Base-by-base conservation (phyloP, 2,329 filamentous ascomycete genomes). In the Hyphodiscus sp. region DNA sequence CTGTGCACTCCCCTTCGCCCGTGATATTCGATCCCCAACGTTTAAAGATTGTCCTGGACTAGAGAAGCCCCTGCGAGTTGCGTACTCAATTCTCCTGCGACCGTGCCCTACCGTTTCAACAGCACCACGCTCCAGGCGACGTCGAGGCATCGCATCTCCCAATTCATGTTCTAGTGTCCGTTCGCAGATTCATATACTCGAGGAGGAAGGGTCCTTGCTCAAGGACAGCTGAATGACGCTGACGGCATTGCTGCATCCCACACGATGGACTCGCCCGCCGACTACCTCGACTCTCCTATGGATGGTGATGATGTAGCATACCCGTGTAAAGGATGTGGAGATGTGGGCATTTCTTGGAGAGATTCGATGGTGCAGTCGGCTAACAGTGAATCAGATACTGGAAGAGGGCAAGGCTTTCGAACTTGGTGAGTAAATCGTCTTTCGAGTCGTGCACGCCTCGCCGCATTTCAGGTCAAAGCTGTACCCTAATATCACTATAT, bases 381-480 rank as follows among this genome's bases (percentile, higher is more conserved):
- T 66, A 57, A 65, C 51, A n/a, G 33, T 57, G 50, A 49, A 55
- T 59, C 47, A 96, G 91, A 96, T 97, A 62, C 81, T 99, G 19
- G 94, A 99, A 73, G 94, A 99, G 78, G 94, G 94, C 65, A 97
- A 97, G 73, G 94, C 94, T 50, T 99, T 96, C 67, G 94, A 99
- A 75, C 80, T 99, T 66, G 91, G 92, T 97, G 75, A 68, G 80
- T 74, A 59, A 45, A 43, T 29, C 42, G 46, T 33, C 44, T 47
- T 45, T 23, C 16, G 20, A 42, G 43, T 46, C 42, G 11, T 20
- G 18, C 6, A 45, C 20, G 11, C 42, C 20, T 42, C 20, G 42
- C 19, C 6, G 18, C 42, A 16, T 26, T 16, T n/a, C 18, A 16
- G 18, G 19, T 45, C 8, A 45, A 23, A 5, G 2, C n/a, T 3